phyloP scores from a whole-genome alignment of 352 stramenopile species.

The Plasmopara viticola region DNA sequence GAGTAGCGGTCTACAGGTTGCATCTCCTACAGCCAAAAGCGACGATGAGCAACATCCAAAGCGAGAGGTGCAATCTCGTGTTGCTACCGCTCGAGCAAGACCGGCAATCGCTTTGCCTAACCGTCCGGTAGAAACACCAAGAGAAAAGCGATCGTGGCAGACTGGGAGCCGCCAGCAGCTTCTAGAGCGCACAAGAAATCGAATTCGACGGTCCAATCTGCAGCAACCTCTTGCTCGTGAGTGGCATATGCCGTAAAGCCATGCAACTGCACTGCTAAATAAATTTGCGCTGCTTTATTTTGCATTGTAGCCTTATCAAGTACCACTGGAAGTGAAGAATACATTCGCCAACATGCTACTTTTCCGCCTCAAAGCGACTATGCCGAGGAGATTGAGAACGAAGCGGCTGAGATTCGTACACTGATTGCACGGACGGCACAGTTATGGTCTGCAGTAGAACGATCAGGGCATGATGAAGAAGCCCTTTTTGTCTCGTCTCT shows the following conservation, averaged over 20 bases:
- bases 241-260: conserved; percentile 4
- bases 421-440: conserved; percentile 28
- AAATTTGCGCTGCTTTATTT: background rate
- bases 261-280: background rate
- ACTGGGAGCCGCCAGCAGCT: conserved; percentile 13
- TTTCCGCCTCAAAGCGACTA: conserved; percentile 9
- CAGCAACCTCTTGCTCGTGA: conserved; percentile 19
- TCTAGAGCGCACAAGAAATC: conserved; percentile 10
- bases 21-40: conserved; percentile 10
- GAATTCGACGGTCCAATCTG: conserved; percentile 11
- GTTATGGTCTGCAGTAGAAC: conserved; percentile 29
- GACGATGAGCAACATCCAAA: conserved; percentile 8
- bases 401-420: conserved; percentile 26
- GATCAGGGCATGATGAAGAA: conserved; percentile 11
- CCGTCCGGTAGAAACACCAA: conserved; percentile 1
- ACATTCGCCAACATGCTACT: background rate
- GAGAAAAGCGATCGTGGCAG: conserved; percentile 6
- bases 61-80: background rate
- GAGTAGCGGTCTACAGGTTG: background rate
- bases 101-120: background rate
- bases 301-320: background rate
- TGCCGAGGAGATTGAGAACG: conserved; percentile 27
- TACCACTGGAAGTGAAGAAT: background rate
- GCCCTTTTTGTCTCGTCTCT: background rate
- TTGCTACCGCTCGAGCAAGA: conserved; percentile 1